Evolutionary conservation across 169 alveolate genomes (phyloP).

Genomic region (Plasmodium cynomolgi): DNA sequence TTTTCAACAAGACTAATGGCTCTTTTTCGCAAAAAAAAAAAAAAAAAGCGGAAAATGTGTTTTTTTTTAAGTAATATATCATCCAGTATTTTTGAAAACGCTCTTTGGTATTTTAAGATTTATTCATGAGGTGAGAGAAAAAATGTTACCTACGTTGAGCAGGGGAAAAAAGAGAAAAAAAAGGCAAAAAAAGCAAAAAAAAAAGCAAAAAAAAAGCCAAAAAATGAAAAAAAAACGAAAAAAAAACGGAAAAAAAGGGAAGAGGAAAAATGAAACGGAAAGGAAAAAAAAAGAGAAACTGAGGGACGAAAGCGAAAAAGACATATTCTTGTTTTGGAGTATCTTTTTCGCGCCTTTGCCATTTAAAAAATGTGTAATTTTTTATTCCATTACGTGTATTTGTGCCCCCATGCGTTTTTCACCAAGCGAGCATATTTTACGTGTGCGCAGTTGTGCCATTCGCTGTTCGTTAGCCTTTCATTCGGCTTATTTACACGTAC

Average conservation of each 20-base stretch:
- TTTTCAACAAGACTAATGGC: not conserved
- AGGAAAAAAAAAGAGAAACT: not conserved
- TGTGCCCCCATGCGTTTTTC: not conserved
- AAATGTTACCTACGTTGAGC: not conserved
- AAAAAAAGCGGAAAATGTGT: not conserved
- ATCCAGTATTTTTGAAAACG: not conserved
- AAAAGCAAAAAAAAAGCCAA: not conserved
- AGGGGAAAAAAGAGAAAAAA: not conserved
- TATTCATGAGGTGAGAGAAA: not conserved
- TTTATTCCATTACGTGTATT: not conserved
- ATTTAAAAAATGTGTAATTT: not conserved
- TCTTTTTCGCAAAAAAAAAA: not conserved
- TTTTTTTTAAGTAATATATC: not conserved
- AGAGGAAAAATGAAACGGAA: not conserved
- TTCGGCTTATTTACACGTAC: not conserved
- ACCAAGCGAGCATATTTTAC: not conserved
- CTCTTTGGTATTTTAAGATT: not conserved
- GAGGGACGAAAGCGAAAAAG: not conserved
- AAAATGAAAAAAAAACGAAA: not conserved
- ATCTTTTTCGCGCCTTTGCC: not conserved
- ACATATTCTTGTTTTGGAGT: constrained; percentile 1
- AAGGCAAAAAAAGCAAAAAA: not conserved
- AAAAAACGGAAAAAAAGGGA: not conserved
- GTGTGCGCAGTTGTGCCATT: not conserved
- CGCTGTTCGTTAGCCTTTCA: not conserved